A percentile compares a stretch with the other conserved stretches of the same genome.
Conservation (phyloP, 805 yeast species). For the Millerozyma miso region DNA sequence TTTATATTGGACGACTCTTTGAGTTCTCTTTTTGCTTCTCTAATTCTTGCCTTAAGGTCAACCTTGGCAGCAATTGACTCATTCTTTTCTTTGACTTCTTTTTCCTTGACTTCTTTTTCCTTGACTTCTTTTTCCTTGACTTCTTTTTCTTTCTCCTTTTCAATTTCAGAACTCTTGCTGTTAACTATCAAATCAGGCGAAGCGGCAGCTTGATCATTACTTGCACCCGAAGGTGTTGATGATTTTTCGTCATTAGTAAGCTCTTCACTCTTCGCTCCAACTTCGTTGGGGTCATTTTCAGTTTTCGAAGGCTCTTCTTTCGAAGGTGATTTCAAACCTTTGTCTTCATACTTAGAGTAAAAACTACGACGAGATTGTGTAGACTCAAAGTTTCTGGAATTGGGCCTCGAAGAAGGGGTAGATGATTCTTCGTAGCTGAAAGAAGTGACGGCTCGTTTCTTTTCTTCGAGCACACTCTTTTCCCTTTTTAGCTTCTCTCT, state of each 20-base stretch:
- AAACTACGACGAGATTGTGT: slow-evolving; percentile 27
- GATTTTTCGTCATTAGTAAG: not conserved
- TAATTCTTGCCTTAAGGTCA: slow-evolving; percentile 6
- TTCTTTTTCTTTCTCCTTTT: slow-evolving; percentile 1
- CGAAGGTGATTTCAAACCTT: slow-evolving; percentile 2
- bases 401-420: slow-evolving; percentile 8
- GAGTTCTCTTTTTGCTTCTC: slow-evolving; percentile 7
- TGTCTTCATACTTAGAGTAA: slow-evolving; percentile 21
- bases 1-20: slow-evolving; percentile 3
- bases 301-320: not conserved
- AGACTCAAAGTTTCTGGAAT: slow-evolving; percentile 9
- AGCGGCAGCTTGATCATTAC: not conserved
- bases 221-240: not conserved
- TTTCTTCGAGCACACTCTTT: slow-evolving; percentile 6
- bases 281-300: not conserved
- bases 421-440: slow-evolving; percentile 18
- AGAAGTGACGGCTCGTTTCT: slow-evolving; percentile 3
- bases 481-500: slow-evolving; percentile 11
- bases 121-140: not conserved
- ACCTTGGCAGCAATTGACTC: not conserved
- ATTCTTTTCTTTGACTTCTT: slow-evolving; percentile 2
- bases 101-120: not conserved
- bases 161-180: not conserved
- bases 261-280: not conserved
- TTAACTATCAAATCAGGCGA: not conserved